Percentiles rank a stretch among this genome's conserved stretches.
Evolutionary conservation across 805 yeast genomes (phyloP).

Genomic region (Candida montana): DNA sequence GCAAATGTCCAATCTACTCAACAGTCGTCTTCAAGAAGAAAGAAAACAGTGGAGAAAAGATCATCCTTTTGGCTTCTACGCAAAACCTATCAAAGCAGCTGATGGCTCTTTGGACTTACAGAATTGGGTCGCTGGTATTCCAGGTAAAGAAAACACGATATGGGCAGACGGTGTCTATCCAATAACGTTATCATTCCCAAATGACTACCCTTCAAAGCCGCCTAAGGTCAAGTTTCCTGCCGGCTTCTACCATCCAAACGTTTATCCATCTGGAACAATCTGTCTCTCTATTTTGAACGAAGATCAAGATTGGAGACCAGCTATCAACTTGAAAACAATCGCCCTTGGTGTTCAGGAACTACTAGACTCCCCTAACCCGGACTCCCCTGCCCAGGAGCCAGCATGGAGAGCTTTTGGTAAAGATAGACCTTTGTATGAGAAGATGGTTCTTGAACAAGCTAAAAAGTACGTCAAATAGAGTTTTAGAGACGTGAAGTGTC

Average conservation of each 20-base stretch:
- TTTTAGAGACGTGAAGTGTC: background rate
- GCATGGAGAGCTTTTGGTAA: constrained; percentile 85
- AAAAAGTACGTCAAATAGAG: constrained; percentile 50
- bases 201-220: constrained; percentile 94
- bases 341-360: constrained; percentile 90
- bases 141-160: constrained; percentile 80
- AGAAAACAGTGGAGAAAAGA: constrained; percentile 95
- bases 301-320: constrained; percentile 97
- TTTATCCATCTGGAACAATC: constrained; percentile 95
- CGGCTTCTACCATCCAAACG: constrained; percentile 94
- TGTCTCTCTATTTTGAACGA: constrained; percentile 92
- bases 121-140: constrained; percentile 92
- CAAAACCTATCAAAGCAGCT: constrained; percentile 74
- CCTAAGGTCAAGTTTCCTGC: constrained; percentile 89
- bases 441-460: constrained; percentile 78
- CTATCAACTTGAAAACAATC: constrained; percentile 84
- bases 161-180: constrained; percentile 95
- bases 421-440: constrained; percentile 64
- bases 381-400: constrained; percentile 96
- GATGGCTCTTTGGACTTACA: constrained; percentile 85
- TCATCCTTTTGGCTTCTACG: constrained; percentile 96
- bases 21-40: constrained; percentile 81
- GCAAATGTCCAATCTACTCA: constrained; percentile 21
- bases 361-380: constrained; percentile 84
- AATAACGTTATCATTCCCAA: constrained; percentile 73